Conservation (phyloP, 331 rosid genomes). For the Quercus tomentella region DNA sequence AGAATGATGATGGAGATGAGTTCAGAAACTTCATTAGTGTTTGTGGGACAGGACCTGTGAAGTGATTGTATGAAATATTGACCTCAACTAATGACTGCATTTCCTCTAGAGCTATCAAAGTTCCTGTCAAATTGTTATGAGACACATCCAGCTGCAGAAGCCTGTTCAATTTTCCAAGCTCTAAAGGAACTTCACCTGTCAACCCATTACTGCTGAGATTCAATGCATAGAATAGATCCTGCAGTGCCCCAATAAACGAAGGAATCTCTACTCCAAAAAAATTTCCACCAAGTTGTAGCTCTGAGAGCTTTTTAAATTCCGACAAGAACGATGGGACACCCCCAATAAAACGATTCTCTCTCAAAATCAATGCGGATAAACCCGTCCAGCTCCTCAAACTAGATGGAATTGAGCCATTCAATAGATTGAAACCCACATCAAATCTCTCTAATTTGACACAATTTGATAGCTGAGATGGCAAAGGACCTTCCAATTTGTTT, state of each 20-base stretch:
- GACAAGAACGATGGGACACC: constrained; percentile 54
- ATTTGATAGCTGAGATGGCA: constrained; percentile 59
- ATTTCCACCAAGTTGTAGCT: constrained; percentile 81
- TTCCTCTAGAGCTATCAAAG: constrained; percentile 33
- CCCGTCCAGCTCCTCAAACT: constrained; percentile 51
- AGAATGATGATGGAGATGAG: constrained; percentile 38
- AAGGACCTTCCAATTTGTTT: constrained; percentile 62
- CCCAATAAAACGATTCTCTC: constrained; percentile 64
- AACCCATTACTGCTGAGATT: constrained; percentile 75
- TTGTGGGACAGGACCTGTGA: constrained; percentile 55
- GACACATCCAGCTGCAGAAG: constrained; percentile 52
- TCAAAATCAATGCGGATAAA: constrained; percentile 46
- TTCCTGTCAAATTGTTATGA: constrained; percentile 69
- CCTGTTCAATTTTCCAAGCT: constrained; percentile 32
- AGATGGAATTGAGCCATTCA: constrained; percentile 65
- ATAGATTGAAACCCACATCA: constrained; percentile 65
- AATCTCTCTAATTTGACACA: constrained; percentile 45
- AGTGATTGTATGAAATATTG: constrained; percentile 59
- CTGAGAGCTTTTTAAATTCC: constrained; percentile 37
- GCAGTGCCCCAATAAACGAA: constrained; percentile 51
- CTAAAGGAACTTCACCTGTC: constrained; percentile 61
- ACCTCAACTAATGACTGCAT: constrained; percentile 38
- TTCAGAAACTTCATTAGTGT: constrained; percentile 37
- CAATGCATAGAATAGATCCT: constrained; percentile 41
- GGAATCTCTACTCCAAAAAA: constrained; percentile 67